A percentile compares a stretch with the other conserved stretches of the same genome.
phyloP scores from a whole-genome alignment of 805 yeast genomes.

The Cephaloascus fragrans region DNA sequence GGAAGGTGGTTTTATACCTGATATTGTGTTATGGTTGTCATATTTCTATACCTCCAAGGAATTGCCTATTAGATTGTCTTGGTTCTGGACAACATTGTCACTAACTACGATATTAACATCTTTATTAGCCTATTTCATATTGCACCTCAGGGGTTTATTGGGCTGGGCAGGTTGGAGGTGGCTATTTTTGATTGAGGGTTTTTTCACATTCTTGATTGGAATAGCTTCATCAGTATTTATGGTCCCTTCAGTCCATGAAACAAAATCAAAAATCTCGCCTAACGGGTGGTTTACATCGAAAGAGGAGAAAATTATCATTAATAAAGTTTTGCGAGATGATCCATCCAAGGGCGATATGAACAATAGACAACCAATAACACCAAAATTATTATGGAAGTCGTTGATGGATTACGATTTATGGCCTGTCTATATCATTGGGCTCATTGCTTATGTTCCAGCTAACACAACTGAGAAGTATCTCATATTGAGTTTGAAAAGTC shows the following conservation, averaged over 20 bases:
- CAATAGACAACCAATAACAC: slow-evolving; percentile 43
- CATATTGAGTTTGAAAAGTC: slow-evolving; percentile 34
- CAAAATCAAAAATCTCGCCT: slow-evolving; percentile 6
- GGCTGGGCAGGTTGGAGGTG: slow-evolving; percentile 54
- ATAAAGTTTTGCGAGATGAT: slow-evolving; percentile 51
- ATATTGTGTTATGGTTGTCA: slow-evolving; percentile 51
- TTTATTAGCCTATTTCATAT: slow-evolving; percentile 24
- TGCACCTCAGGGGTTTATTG: slow-evolving; percentile 34
- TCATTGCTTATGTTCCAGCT: slow-evolving; percentile 27
- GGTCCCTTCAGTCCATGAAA: slow-evolving; percentile 23
- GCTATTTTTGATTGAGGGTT: slow-evolving; percentile 58
- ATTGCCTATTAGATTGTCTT: slow-evolving; percentile 46
- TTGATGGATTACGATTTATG: slow-evolving; percentile 41
- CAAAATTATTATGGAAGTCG: slow-evolving; percentile 26
- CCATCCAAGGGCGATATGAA: slow-evolving; percentile 56
- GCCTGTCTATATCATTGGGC: slow-evolving; percentile 43
- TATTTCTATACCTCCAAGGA: slow-evolving; percentile 56
- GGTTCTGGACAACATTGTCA: slow-evolving; percentile 50
- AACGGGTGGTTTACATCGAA: slow-evolving; percentile 34
- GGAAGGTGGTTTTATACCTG: slow-evolving; percentile 70
- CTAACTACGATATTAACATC: slow-evolving; percentile 35
- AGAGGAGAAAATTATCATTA: slow-evolving; percentile 49
- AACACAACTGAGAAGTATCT: slow-evolving; percentile 31
- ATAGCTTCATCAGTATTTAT: slow-evolving; percentile 23
- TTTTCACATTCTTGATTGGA: slow-evolving; percentile 46